Base-by-base conservation (phyloP, 192 early-diverging fungal genomes). In the Mortierella hygrophila region DNA sequence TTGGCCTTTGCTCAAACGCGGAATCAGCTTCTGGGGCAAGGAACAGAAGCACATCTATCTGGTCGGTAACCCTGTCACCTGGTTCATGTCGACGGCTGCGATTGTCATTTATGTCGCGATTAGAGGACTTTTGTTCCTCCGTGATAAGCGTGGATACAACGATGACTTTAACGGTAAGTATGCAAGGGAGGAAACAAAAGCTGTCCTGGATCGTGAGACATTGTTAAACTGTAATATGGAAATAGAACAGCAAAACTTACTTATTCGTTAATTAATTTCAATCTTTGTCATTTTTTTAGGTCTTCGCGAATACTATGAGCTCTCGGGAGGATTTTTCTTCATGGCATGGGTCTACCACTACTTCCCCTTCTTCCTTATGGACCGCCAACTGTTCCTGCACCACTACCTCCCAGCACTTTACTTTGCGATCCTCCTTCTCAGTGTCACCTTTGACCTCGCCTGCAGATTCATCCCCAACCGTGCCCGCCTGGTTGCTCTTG, bases 351-450 rank as follows among this genome's bases (percentile, higher is more conserved):
- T 86, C 26, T 88, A 95, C 55, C 97, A 98, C 89, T 98, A 96
- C 83, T 49, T 96, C 15, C 96, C 97, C 23, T 98, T 98, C 88
- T 97, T 95, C 89, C 81, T 97, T 23, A 97, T 98, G 97, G 90
- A 89, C 29, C 97, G 97, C 42, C 96, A 97, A 87, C 90, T 97
- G 52, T 98, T 99, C 88, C 88, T 97, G 52, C 97, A 98, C 83
- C 97, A 99, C 81, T 99, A 98, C 83, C 91, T 98, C n/a, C 97
- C 98, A 7, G 94, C 97, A 13, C 91, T 98, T 16, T 98, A 97
- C 89, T 95, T 98, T 87, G 92, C 93, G 37, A 92, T 98, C 73
- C 90, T 99, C 44, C 88, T 93, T 6, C 71, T 97, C 42, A 94
- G 93, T 35, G 91, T 91, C 20, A 79, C 93, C 4, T 92, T 97